Evolutionary conservation across 1,284 basidiomycete genomes (phyloP), one percentile per base, ranked within the genome.

Genomic region (Austroboletus rostrupii): DNA sequence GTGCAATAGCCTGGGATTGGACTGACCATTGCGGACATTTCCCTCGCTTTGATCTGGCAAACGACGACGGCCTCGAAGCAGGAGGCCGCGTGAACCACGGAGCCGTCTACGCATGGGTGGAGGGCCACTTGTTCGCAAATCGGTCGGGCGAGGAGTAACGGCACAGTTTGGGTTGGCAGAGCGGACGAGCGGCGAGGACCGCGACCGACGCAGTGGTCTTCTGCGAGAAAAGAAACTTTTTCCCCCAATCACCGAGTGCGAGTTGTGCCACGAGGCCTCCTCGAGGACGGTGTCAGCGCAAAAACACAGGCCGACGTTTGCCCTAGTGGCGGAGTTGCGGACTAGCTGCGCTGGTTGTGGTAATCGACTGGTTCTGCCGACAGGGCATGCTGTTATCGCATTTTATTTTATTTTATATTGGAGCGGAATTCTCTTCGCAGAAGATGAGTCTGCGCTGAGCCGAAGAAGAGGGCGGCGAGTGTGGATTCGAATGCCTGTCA

Each of bases 241-340:
- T 47, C 29, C 45, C 63, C 54, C 53, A 53, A 40, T 26, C 20
- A 48, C 53, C 43, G 50, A 52, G 55, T 35, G 39, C 23, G 45
- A 5, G 16, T 43, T 37, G 36, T n/a, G 37, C 32, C 64, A 63
- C 45, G 61, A 55, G 62, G 62, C n/a, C 1, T 39, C 62, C 64
- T 53, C 50, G 61, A 65, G 64, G 62, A 50, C 45, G 39, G 36
- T 31, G 41, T 26, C 9, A 39, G 19, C 36, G 45, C 47, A 54
- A 46, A 49, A 52, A 50, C 32, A 39, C 28, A 16, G 48, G 9
- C 51, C 52, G 52, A 53, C 50, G 33, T 28, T 50, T 45, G 19
- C 45, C 41, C 17, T 44, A 26, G 13, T 33, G 32, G 52, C 45
- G 43, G 53, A 39, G 56, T 53, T 47, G 38, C 14, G 19, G 32